Conservation (phyloP, 306 rosid genomes). For the Begonia masoniana region DNA sequence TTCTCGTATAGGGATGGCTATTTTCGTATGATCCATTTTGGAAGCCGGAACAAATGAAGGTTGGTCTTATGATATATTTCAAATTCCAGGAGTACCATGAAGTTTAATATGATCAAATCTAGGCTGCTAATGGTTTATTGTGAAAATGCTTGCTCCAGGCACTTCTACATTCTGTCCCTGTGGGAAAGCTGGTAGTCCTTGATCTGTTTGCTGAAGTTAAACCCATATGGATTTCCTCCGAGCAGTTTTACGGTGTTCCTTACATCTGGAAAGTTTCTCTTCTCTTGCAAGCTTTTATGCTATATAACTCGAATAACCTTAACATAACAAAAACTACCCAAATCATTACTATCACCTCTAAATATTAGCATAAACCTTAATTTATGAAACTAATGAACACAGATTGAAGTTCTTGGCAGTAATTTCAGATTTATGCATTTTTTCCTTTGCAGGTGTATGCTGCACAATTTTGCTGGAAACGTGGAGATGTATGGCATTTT, state of each 20-base stretch:
- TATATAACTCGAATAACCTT: too few relatives aligned
- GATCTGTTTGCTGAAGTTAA: slow-evolving; percentile 92
- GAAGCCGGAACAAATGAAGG: slow-evolving; percentile 93
- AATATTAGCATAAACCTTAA: too few relatives aligned
- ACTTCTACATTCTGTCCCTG: slow-evolving; percentile 81
- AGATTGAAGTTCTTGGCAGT: too few relatives aligned
- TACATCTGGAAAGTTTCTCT: slow-evolving; percentile 62
- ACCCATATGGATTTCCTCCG: slow-evolving; percentile 79
- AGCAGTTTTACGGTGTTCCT: slow-evolving; percentile 87
- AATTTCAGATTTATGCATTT: too few relatives aligned
- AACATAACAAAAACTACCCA: too few relatives aligned
- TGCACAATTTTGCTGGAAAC: slow-evolving; percentile 95
- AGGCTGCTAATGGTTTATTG: too few relatives aligned
- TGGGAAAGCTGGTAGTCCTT: slow-evolving; percentile 89
- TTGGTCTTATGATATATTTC: slow-evolving; percentile 3
- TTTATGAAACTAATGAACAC: too few relatives aligned
- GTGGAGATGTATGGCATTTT: slow-evolving; percentile 89
- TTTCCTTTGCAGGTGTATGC: slow-evolving; percentile 53
- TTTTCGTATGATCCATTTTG: slow-evolving; percentile 74
- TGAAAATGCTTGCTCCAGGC: slow-evolving; percentile 31
- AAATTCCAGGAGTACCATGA: slow-evolving; percentile 3
- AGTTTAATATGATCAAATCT: background rate
- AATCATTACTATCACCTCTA: background rate
- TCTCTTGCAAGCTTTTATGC: background rate
- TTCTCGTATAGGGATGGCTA: slow-evolving; percentile 82